Conservation (phyloP, 768 basidiomycete genomes). For the Neoboletus subvelutipes region DNA sequence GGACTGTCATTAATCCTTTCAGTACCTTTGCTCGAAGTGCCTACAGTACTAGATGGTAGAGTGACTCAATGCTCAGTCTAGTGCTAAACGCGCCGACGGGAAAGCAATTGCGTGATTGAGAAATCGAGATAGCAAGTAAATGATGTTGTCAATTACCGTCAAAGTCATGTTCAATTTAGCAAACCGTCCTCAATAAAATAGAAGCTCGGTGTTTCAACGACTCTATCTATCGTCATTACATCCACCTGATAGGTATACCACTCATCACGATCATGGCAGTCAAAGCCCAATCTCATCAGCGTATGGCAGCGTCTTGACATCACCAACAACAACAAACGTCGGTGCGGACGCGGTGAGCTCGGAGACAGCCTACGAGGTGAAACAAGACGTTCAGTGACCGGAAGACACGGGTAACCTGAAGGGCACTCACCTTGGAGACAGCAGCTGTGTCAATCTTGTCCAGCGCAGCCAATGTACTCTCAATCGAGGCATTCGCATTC, state of each 20-base stretch:
- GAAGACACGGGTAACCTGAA: not conserved
- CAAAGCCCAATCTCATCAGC: slow-evolving; percentile 82
- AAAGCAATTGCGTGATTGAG: not conserved
- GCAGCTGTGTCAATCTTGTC: slow-evolving; percentile 66
- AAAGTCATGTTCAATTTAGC: not conserved
- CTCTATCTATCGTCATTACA: slow-evolving; percentile 22
- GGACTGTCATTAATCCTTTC: too few relatives aligned
- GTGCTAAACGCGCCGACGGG: too few relatives aligned
- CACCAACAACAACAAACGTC: slow-evolving; percentile 85
- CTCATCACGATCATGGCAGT: slow-evolving; percentile 16
- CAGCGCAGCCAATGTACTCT: slow-evolving; percentile 61
- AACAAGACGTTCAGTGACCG: not conserved
- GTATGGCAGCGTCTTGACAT: slow-evolving; percentile 73
- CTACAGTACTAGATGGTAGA: too few relatives aligned
- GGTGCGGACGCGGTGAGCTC: slow-evolving; percentile 73
- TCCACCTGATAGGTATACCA: slow-evolving; percentile 13
- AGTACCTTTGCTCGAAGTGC: too few relatives aligned
- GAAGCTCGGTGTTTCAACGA: slow-evolving; percentile 4
- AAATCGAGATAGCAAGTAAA: not conserved
- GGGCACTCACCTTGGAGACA: slow-evolving; percentile 61
- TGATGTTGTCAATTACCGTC: too few relatives aligned
- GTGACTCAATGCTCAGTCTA: not conserved
- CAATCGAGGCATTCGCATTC: slow-evolving; percentile 53
- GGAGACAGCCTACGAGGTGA: slow-evolving; percentile 46
- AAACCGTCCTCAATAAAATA: not conserved